Conservation (phyloP, 2,329 filamentous ascomycete species). For the Pseudopithomyces maydicus region DNA sequence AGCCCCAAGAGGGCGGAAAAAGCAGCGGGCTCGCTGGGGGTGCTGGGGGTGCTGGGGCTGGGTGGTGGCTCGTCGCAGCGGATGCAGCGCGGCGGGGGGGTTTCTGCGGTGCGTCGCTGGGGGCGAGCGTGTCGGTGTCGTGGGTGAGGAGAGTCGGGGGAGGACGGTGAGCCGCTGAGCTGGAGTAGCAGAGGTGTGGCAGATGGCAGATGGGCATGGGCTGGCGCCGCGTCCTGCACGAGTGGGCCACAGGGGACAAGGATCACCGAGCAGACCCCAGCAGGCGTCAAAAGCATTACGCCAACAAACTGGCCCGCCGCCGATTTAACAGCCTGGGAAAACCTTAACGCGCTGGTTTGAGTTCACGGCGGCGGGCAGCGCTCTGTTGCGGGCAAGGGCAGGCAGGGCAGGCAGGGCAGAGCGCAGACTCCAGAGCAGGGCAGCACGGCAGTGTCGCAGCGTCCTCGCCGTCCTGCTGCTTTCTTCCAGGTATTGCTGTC, state of each 20-base stretch:
- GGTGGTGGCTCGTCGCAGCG: not conserved
- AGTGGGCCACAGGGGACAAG: not conserved
- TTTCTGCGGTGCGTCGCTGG: constrained; percentile 1
- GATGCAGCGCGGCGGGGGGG: not conserved
- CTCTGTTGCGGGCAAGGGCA: too few species aligned
- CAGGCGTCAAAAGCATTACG: constrained; percentile 1
- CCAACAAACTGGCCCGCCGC: not conserved
- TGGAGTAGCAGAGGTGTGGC: constrained; percentile 4
- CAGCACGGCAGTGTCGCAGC: too few species aligned
- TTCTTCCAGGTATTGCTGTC: too few species aligned
- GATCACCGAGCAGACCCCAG: constrained; percentile 2
- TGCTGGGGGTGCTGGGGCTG: not conserved
- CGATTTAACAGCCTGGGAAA: too few species aligned
- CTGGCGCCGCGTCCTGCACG: not conserved
- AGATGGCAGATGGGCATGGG: constrained; percentile 7
- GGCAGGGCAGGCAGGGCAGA: too few species aligned
- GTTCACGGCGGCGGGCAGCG: too few species aligned
- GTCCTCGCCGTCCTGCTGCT: too few species aligned
- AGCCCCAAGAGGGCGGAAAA: not conserved
- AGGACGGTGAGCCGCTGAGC: constrained; percentile 4
- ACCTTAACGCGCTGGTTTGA: too few species aligned
- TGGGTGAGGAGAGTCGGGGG: not conserved
- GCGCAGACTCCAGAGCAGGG: too few species aligned
- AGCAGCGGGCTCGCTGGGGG: not conserved
- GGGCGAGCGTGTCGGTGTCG: constrained; percentile 1